Conservation (phyloP, 495 filamentous ascomycete species). For the Rostrohypoxylon terebratum region DNA sequence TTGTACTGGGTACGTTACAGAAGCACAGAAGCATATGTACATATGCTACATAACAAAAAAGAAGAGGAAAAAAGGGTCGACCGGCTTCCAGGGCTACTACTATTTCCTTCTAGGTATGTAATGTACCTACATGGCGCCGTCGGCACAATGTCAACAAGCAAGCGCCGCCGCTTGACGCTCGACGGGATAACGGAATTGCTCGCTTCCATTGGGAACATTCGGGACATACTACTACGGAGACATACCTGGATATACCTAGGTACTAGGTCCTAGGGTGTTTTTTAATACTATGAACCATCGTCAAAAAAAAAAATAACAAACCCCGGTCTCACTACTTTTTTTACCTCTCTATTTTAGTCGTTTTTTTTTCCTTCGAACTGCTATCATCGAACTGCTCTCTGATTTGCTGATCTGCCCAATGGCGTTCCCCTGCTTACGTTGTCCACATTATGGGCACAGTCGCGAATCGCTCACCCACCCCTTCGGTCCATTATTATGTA, state of each 20-base stretch:
- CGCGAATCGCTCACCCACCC: constrained; percentile 46
- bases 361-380: constrained; percentile 20
- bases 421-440: constrained; percentile 31
- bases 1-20: too few species aligned
- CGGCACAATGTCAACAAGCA: constrained; percentile 15
- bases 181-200: background rate
- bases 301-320: constrained; percentile 12
- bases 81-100: background rate
- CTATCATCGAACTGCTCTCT: constrained; percentile 10
- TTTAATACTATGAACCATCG: constrained; percentile 1
- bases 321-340: constrained; percentile 19
- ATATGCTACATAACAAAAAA: background rate
- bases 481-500: constrained; percentile 33
- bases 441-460: constrained; percentile 29
- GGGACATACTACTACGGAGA: background rate
- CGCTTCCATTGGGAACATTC: constrained; percentile 4
- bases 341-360: constrained; percentile 37
- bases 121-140: background rate
- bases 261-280: background rate
- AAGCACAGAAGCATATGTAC: too few species aligned
- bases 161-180: constrained; percentile 11
- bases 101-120: background rate
- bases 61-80: constrained; percentile 9
- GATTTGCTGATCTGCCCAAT: constrained; percentile 44
- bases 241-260: background rate